Conservation (phyloP, 441 rosid genomes). For the Dalechampia spathulata region DNA sequence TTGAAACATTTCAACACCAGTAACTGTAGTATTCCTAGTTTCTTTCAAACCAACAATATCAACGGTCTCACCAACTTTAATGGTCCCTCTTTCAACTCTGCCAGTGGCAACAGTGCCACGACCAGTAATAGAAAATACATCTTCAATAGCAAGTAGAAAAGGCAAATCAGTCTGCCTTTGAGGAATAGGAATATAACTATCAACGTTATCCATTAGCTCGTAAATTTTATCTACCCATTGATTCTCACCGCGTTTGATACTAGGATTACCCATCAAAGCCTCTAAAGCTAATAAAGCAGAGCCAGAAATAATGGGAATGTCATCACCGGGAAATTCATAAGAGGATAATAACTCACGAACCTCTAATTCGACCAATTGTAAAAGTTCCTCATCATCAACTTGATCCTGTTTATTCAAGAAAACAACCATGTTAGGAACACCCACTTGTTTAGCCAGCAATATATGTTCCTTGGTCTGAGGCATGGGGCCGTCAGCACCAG, state of each 20-base stretch:
- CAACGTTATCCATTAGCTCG: slow-evolving; percentile 91
- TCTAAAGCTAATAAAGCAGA: slow-evolving; percentile 82
- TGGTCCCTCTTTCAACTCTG: slow-evolving; percentile 78
- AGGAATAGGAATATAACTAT: slow-evolving; percentile 82
- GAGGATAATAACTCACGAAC: slow-evolving; percentile 85
- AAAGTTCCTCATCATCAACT: slow-evolving; percentile 84
- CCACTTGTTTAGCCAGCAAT: slow-evolving; percentile 79
- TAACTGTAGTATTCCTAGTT: slow-evolving; percentile 64
- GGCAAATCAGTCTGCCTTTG: slow-evolving; percentile 85
- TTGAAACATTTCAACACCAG: slow-evolving; percentile 92
- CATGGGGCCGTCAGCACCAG: slow-evolving; percentile 90
- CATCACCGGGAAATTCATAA: slow-evolving; percentile 82
- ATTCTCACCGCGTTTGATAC: slow-evolving; percentile 62
- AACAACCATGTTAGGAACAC: slow-evolving; percentile 88
- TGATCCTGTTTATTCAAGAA: slow-evolving; percentile 91
- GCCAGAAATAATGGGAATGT: slow-evolving; percentile 73
- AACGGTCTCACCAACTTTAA: slow-evolving; percentile 73
- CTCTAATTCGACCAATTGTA: slow-evolving; percentile 88
- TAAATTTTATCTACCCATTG: slow-evolving; percentile 96
- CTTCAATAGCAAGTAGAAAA: slow-evolving; percentile 85
- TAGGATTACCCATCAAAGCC: slow-evolving; percentile 66
- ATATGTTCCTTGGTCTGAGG: slow-evolving; percentile 93
- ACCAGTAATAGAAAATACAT: slow-evolving; percentile 90
- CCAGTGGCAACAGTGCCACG: slow-evolving; percentile 98
- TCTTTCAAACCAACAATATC: slow-evolving; percentile 80